Conservation (phyloP, 257 asterid genomes). For the Avicennia marina region DNA sequence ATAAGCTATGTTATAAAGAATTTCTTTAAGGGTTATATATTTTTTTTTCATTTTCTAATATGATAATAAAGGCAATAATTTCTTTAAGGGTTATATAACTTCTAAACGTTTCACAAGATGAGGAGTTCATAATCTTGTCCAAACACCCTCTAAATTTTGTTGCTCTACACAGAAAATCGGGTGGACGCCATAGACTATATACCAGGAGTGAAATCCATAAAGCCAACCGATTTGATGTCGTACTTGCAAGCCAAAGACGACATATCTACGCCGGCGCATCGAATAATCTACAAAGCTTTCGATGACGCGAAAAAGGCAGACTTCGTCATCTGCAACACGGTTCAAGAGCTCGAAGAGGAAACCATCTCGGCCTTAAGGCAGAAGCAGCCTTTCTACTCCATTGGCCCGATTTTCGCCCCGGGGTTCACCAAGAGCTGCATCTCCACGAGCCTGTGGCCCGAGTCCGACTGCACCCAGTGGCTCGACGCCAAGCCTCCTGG, state of each 20-base stretch:
- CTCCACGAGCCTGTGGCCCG: constrained; percentile 2
- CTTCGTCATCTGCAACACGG: constrained; percentile 5
- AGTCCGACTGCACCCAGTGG: constrained; percentile 12
- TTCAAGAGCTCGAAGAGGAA: background rate
- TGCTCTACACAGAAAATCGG: background rate
- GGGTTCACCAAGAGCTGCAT: background rate
- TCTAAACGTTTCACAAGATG: no score
- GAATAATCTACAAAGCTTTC: background rate
- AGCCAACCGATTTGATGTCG: background rate
- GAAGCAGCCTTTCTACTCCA: constrained; percentile 2
- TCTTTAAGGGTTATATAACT: no score
- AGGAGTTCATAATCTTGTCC: background rate
- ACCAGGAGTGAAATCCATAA: background rate
- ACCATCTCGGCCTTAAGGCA: background rate
- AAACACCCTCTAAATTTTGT: background rate
- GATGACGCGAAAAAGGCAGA: background rate
- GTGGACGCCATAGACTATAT: constrained; percentile 1
- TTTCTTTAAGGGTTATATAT: no score
- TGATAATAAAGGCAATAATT: no score
- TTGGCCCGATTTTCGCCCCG: background rate
- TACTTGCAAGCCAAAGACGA: background rate
- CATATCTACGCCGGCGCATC: background rate
- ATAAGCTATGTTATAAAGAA: no score
- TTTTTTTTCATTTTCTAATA: no score
- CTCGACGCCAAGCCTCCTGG: constrained; percentile 1